These are phyloP conservation scores for Trypanosoma congolense DNA, from an alignment of 208 protist genomes.

Conservation along the genomic window DNA sequence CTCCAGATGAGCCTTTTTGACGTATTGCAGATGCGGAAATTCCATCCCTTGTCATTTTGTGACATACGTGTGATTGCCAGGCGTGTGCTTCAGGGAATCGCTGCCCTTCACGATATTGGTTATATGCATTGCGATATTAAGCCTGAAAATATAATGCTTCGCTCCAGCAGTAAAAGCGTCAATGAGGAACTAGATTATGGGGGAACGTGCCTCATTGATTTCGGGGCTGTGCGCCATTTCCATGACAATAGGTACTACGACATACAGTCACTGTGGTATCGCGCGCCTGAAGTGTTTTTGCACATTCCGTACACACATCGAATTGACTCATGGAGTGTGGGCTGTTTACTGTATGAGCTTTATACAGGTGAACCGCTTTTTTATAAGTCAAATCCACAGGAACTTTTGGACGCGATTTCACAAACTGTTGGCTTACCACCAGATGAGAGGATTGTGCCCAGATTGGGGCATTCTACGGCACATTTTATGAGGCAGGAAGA, in stretches of 20 bases:
- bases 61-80: conserved; percentile 52
- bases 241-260: conserved; percentile 95
- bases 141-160: conserved; percentile 93
- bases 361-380: conserved; percentile 93
- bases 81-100: conserved; percentile 46
- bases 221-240: conserved; percentile 94
- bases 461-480: conserved; percentile 33
- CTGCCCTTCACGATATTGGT: conserved; percentile 53
- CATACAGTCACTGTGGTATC: conserved; percentile 93
- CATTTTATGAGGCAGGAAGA: conserved; percentile 26
- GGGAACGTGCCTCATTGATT: conserved; percentile 93
- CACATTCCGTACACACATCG: conserved; percentile 87
- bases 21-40: conserved; percentile 40
- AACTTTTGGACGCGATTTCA: conserved; percentile 90
- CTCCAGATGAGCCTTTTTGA: conserved; percentile 74
- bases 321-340: conserved; percentile 91
- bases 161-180: background rate
- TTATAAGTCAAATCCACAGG: conserved; percentile 77
- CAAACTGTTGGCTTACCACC: conserved; percentile 87
- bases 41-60: conserved; percentile 43
- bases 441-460: conserved; percentile 42
- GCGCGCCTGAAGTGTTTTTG: conserved; percentile 89
- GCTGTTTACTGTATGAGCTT: conserved; percentile 89
- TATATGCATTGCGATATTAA: conserved; percentile 98
- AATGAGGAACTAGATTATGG: conserved; percentile 16